Evolutionary conservation across 495 filamentous ascomycete species (phyloP).

Genomic region (Hypoxylon fragiforme): DNA sequence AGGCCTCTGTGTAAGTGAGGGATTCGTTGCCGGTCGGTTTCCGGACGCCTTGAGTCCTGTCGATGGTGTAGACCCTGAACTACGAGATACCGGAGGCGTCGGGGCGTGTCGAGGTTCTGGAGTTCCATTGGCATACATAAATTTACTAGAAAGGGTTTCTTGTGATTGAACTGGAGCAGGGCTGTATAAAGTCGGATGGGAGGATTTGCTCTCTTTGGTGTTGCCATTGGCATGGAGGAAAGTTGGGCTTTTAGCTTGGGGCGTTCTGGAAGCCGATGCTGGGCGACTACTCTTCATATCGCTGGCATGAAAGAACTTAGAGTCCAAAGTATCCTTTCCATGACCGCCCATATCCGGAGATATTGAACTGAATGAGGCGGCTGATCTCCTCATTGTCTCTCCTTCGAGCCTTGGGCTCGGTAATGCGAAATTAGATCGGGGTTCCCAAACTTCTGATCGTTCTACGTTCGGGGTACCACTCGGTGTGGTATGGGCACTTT

Average conservation of each 20-base stretch:
- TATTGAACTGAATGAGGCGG: constrained; percentile 43
- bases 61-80: constrained; percentile 48
- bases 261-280: constrained; percentile 25
- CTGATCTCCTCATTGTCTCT: constrained; percentile 22
- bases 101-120: constrained; percentile 46
- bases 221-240: constrained; percentile 62
- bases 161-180: constrained; percentile 40
- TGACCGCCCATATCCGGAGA: constrained; percentile 19
- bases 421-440: constrained; percentile 40
- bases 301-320: constrained; percentile 78
- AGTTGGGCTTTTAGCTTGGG: constrained; percentile 47
- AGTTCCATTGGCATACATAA: constrained; percentile 74
- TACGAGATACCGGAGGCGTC: constrained; percentile 33
- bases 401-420: constrained; percentile 37
- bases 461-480: constrained; percentile 56
- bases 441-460: constrained; percentile 45
- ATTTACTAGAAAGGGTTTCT: constrained; percentile 56
- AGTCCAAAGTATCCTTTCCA: constrained; percentile 41
- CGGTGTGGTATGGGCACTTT: constrained; percentile 64
- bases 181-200: constrained; percentile 36
- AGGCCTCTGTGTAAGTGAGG: constrained; percentile 41
- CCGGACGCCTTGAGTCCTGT: constrained; percentile 43
- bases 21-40: constrained; percentile 30
- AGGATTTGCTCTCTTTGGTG: constrained; percentile 30
- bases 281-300: constrained; percentile 60